A percentile compares a stretch with the other conserved stretches of the same genome.
These are phyloP conservation scores for Xenosphaeropsis pyriputrescens DNA, from an alignment of 2,329 filamentous ascomycete species.

Conservation along the genomic window DNA sequence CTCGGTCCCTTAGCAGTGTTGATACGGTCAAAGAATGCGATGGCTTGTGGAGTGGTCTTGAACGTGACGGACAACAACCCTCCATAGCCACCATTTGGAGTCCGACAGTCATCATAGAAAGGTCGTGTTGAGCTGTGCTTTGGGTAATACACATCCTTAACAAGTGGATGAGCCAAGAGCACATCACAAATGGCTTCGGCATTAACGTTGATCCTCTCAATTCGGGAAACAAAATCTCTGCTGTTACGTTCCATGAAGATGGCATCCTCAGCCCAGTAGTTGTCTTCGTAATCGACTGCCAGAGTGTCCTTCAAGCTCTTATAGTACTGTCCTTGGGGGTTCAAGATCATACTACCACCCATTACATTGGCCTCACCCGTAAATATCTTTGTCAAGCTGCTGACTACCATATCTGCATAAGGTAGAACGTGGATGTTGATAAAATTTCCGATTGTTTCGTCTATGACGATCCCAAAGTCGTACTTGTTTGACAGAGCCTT, in stretches of 20 bases:
- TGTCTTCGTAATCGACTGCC: slow-evolving; percentile 61
- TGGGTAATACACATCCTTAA: slow-evolving; percentile 79
- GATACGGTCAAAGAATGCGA: slow-evolving; percentile 73
- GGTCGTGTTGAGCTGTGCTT: slow-evolving; percentile 55
- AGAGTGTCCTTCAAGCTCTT: slow-evolving; percentile 50
- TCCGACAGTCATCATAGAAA: slow-evolving; percentile 67
- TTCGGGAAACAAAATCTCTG: slow-evolving; percentile 72
- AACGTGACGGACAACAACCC: slow-evolving; percentile 81
- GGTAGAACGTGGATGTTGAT: slow-evolving; percentile 89
- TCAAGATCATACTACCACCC: slow-evolving; percentile 63
- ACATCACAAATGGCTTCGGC: slow-evolving; percentile 71
- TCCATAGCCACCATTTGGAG: slow-evolving; percentile 70
- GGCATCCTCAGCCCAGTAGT: slow-evolving; percentile 86
- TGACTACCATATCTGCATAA: slow-evolving; percentile 82
- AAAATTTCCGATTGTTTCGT: slow-evolving; percentile 95
- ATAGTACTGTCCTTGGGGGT: slow-evolving; percentile 58
- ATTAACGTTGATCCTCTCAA: slow-evolving; percentile 73
- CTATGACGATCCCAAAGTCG: slow-evolving; percentile 80
- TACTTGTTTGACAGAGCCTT: slow-evolving; percentile 65
- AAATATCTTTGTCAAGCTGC: slow-evolving; percentile 92
- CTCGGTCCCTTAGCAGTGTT: slow-evolving; percentile 89
- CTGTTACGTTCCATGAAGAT: slow-evolving; percentile 95
- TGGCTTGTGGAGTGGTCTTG: slow-evolving; percentile 50
- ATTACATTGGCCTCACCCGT: slow-evolving; percentile 97
- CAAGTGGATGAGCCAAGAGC: slow-evolving; percentile 40